These are phyloP conservation scores for Tetracladium maxilliforme DNA, from an alignment of 2,329 filamentous ascomycete species.

Conservation along the genomic window DNA sequence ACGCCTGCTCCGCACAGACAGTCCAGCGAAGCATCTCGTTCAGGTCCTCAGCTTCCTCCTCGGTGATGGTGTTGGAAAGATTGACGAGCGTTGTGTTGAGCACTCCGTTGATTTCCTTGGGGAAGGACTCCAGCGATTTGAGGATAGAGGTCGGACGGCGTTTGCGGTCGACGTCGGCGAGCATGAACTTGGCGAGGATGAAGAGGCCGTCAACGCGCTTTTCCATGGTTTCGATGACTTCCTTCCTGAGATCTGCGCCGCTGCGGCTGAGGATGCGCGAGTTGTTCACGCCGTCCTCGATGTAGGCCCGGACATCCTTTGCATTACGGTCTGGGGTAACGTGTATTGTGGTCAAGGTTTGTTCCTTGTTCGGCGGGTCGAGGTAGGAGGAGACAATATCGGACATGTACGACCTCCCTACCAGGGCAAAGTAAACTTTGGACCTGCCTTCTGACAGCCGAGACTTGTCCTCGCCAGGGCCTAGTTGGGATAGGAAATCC, in stretches of 20 bases:
- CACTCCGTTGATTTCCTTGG: conserved; percentile 27
- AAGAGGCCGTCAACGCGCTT: conserved; percentile 29
- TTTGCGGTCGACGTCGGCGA: conserved; percentile 28
- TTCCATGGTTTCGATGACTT: conserved; percentile 22
- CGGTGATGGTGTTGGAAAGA: conserved; percentile 23
- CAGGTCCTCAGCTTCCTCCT: conserved; percentile 24
- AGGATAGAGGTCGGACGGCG: conserved; percentile 27
- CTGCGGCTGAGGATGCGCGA: conserved; percentile 20
- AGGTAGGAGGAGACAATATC: conserved; percentile 19
- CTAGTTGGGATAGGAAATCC: conserved; percentile 20
- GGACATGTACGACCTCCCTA: conserved; percentile 25
- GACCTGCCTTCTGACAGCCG: no score
- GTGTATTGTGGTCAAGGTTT: conserved; percentile 21
- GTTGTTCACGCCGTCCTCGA: conserved; percentile 22
- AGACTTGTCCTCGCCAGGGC: conserved; percentile 10
- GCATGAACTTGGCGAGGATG: conserved; percentile 32
- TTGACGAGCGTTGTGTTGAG: conserved; percentile 23
- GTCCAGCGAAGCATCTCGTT: conserved; percentile 31
- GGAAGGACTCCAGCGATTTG: conserved; percentile 26
- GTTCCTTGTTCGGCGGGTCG: conserved; percentile 6
- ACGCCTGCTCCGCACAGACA: conserved; percentile 24
- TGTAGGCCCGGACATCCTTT: conserved; percentile 25
- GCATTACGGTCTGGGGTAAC: conserved; percentile 26
- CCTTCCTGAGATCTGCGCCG: conserved; percentile 16
- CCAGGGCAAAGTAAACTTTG: conserved; percentile 20